Base-by-base conservation (phyloP, 371 early-diverging fungal genomes). In the Zancudomyces culisetae region DNA sequence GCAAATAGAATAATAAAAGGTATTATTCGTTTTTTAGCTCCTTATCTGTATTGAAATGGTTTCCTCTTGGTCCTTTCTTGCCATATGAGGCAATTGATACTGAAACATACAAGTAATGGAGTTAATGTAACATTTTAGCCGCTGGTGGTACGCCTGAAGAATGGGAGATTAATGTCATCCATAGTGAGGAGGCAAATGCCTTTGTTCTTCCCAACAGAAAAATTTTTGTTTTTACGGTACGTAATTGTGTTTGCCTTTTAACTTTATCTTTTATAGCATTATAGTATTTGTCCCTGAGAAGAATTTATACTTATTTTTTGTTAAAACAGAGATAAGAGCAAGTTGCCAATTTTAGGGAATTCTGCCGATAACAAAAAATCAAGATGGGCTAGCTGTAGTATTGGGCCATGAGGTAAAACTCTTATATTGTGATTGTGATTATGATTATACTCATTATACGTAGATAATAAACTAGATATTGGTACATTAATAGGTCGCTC, bases 141-240 rank as follows among this genome's bases (percentile, higher is more conserved):
- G 71, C 81, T 1, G 78, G 79, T n/a, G 71, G 75, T 70, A 22
- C 43, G 30, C 61, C 72, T 43, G 54, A 83, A 21, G 71, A 77
- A 21, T 85, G 85, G 85, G 83, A 84, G 51, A 70, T 84, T 39
- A 69, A 83, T 68, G 88, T 92, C 3, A 81, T 92, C 48, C 68
- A 85, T 42, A 70, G 78, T 23, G 77, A 80, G 1, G 79, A 85
- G 59, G 70, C 65, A 55, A 92, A 94, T 63, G 95, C 95, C 0
- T 90, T 94, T 64, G 93, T 94, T 12, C 64, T 92, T 41, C 95
- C 95, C 0, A 85, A 86, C 42, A 88, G 90, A 27, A 90, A 90
- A 61, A 81, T 92, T 0, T 93, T 90, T 74, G 91, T 90, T 18
- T 90, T 93, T 59, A 83, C 87, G n/a, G 50, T 49, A 49, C 26